Percentiles rank a stretch among this genome's conserved stretches.
phyloP scores from a whole-genome alignment of 2,329 filamentous ascomycete species.

The Metarhizium robertsii region DNA sequence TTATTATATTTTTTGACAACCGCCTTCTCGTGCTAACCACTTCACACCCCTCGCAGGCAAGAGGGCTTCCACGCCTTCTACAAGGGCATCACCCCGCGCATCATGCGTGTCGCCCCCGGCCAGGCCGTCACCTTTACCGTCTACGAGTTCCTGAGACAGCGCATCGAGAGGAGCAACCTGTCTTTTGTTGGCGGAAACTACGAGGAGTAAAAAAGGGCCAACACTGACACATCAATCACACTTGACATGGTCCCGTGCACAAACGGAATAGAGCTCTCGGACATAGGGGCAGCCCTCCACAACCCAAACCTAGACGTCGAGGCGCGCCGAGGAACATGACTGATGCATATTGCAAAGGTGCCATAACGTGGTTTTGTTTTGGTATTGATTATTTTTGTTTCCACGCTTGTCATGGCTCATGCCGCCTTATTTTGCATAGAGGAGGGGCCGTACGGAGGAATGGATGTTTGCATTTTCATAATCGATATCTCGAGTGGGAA shows the following conservation, averaged over 20 bases:
- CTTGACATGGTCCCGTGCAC: no score
- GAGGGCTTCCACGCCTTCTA: slow-evolving; percentile 94
- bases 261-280: background rate
- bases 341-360: background rate
- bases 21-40: background rate
- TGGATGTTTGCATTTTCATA: background rate
- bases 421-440: background rate
- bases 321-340: background rate
- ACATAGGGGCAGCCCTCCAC: background rate
- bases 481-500: background rate
- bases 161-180: slow-evolving; percentile 57
- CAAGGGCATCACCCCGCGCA: slow-evolving; percentile 95
- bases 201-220: slow-evolving; percentile 45
- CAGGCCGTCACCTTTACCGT: slow-evolving; percentile 74
- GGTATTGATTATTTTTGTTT: background rate
- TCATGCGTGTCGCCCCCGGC: slow-evolving; percentile 94
- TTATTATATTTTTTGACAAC: background rate
- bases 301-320: background rate
- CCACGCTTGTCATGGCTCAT: background rate
- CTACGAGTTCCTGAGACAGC: slow-evolving; percentile 68
- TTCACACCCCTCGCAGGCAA: slow-evolving; percentile 44
- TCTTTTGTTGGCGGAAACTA: slow-evolving; percentile 53
- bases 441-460: background rate
- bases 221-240: no score
- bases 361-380: background rate